Evolutionary conservation across 139 green algal species (phyloP), one percentile per base, ranked within the genome.

Genomic region (Chlorella sp.): DNA sequence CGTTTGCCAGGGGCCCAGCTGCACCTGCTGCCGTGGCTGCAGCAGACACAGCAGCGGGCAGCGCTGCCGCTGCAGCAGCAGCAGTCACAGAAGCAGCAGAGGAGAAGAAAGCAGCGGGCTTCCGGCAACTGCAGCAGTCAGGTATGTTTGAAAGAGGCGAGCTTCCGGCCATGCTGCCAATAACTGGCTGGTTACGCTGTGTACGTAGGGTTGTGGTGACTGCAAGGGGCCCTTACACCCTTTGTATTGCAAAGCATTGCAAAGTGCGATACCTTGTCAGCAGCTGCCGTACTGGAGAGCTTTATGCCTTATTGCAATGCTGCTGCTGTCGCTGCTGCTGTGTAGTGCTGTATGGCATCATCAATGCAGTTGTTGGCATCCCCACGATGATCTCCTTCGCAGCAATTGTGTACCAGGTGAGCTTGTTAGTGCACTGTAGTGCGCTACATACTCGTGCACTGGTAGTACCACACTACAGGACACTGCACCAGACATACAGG

Each of bases 311-410:
- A 26, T 26, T 10, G 42, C 42, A 17, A 17, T 10, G 42, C 42
- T 26, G 42, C 42, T 17, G 42, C 10, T 10, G 42, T 10, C 10
- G 42, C 42, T 26, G 42, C 42, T 17, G 10, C 10, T 10, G 42
- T 10, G 42, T 10, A 55, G 42, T 82, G 1, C 72, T 82, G n/a
- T 76, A 79, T 62, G 77, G 77, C 1, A n/a, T 71, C 6, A 79
- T 82, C 61, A 90, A 92, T 49, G 73, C 60, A 22, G 62, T 88
- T 3, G 86, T 91, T 17, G 78, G 77, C 4, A 72, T 92, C 23
- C 91, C 91, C 0, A 78, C 87, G 5, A 87, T 95, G 73, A 87
- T 92, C 20, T 83, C 86, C 0, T 94, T 89, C 64, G 83, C 88
- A 1, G 81, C 85, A 32, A 90, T 95, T 65, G 87, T 94, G 10